These are phyloP conservation scores for Arachis hypogaea DNA, from an alignment of 306 rosid species.

Conservation along the genomic window DNA sequence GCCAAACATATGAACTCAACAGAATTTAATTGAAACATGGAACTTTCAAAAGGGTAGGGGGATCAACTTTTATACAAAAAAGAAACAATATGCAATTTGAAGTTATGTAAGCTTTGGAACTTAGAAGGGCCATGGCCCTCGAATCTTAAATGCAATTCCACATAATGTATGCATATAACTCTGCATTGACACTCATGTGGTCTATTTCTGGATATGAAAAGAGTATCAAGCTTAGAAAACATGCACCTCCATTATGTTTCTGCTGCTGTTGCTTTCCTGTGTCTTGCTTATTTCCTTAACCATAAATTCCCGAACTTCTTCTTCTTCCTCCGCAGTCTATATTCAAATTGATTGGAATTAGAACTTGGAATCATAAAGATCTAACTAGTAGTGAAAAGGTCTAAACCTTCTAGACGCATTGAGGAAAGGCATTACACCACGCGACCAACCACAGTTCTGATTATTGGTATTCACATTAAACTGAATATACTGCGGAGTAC, in stretches of 20 bases:
- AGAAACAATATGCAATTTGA: neutral
- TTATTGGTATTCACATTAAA: conserved; percentile 18
- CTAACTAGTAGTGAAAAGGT: conserved; percentile 64
- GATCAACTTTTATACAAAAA: neutral
- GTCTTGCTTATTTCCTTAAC: conserved; percentile 33
- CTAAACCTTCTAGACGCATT: conserved; percentile 74
- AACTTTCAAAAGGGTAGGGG: neutral
- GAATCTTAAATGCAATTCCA: conserved; percentile 20
- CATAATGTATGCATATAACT: conserved; percentile 7
- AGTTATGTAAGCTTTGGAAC: neutral
- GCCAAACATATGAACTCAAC: conserved; percentile 26
- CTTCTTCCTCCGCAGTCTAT: conserved; percentile 79
- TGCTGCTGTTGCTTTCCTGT: conserved; percentile 38
- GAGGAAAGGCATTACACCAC: conserved; percentile 58
- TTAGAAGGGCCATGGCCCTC: conserved; percentile 13
- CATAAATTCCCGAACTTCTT: conserved; percentile 46
- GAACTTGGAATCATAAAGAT: conserved; percentile 38
- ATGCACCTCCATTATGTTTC: conserved; percentile 52
- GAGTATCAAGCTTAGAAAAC: conserved; percentile 25
- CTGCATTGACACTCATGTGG: conserved; percentile 1
- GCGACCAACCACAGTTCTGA: conserved; percentile 43
- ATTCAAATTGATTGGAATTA: conserved; percentile 35
- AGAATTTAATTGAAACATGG: conserved; percentile 25
- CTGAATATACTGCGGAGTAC: conserved; percentile 44
- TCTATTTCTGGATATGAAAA: conserved; percentile 14